Evolutionary conservation across 768 basidiomycete genomes (phyloP).

Genomic region (Russula earlei): DNA sequence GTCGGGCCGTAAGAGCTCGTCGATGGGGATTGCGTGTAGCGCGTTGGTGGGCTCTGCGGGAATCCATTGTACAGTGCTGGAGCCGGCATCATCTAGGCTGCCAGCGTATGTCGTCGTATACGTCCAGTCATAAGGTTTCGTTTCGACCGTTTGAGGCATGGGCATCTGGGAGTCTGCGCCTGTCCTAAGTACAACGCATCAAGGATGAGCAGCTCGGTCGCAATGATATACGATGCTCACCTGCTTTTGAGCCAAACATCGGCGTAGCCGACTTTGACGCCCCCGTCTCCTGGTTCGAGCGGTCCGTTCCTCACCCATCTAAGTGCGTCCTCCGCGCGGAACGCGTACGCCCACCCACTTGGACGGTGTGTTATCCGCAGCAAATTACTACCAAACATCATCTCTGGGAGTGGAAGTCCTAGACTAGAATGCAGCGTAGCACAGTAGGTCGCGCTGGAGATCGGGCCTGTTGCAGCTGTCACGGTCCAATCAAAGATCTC

Average conservation of each 20-base stretch:
- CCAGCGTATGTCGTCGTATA: slow-evolving; percentile 88
- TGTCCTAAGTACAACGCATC: slow-evolving; percentile 42
- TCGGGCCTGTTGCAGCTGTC: slow-evolving; percentile 62
- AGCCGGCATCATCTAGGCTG: slow-evolving; percentile 27
- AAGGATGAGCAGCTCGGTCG: neutral
- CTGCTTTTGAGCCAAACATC: slow-evolving; percentile 90
- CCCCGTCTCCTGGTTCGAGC: slow-evolving; percentile 73
- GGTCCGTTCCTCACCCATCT: slow-evolving; percentile 65
- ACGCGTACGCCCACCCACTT: slow-evolving; percentile 55
- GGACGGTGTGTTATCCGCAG: slow-evolving; percentile 58
- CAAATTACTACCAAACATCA: slow-evolving; percentile 87
- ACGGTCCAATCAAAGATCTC: slow-evolving; percentile 60
- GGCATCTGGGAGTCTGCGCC: slow-evolving; percentile 53
- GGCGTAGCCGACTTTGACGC: slow-evolving; percentile 90
- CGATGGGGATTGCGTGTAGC: slow-evolving; percentile 66
- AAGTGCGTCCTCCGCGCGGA: slow-evolving; percentile 62
- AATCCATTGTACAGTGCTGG: slow-evolving; percentile 33
- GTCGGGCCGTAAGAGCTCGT: slow-evolving; percentile 79
- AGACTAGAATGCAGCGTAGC: slow-evolving; percentile 56
- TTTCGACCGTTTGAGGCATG: slow-evolving; percentile 59
- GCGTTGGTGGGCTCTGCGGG: slow-evolving; percentile 48
- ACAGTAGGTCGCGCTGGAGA: slow-evolving; percentile 68
- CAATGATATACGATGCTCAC: slow-evolving; percentile 33
- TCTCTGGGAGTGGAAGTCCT: slow-evolving; percentile 85
- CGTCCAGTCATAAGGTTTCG: slow-evolving; percentile 97